phyloP scores from a whole-genome alignment of 345 rosid species.

The Pseudoturritis turrita region DNA sequence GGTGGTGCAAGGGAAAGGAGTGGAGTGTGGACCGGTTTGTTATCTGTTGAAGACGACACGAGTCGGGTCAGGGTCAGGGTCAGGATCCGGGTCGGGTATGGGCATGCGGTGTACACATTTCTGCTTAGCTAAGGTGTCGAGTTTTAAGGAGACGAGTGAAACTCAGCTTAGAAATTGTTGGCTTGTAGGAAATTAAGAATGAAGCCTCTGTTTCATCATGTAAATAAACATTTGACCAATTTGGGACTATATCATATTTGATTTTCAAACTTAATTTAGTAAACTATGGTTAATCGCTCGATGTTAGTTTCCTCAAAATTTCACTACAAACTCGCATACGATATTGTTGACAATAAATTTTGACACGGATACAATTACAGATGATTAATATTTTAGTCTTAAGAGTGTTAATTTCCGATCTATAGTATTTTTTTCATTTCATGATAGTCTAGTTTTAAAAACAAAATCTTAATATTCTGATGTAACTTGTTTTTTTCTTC shows the following conservation, averaged over 20 bases:
- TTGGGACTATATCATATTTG: neutral
- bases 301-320: too few relatives aligned
- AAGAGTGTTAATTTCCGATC: too few relatives aligned
- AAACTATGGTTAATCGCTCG: too few relatives aligned
- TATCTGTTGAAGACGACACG: constrained; percentile 67
- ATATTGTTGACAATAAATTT: too few relatives aligned
- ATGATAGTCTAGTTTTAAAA: too few relatives aligned
- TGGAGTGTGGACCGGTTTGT: constrained; percentile 48
- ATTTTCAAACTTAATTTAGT: too few relatives aligned
- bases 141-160: constrained; percentile 46
- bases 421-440: too few relatives aligned
- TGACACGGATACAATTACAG: too few relatives aligned
- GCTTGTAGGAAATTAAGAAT: constrained; percentile 34
- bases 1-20: constrained; percentile 70
- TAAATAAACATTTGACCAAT: neutral
- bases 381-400: too few relatives aligned
- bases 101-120: constrained; percentile 63
- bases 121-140: constrained; percentile 56
- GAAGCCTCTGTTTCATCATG: neutral
- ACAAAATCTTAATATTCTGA: too few relatives aligned
- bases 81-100: constrained; percentile 37
- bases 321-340: too few relatives aligned
- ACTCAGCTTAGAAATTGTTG: constrained; percentile 65
- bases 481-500: too few relatives aligned
- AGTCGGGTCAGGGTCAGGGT: constrained; percentile 35